Conservation (phyloP, 2,329 filamentous ascomycete genomes). For the Colletotrichum sp. region DNA sequence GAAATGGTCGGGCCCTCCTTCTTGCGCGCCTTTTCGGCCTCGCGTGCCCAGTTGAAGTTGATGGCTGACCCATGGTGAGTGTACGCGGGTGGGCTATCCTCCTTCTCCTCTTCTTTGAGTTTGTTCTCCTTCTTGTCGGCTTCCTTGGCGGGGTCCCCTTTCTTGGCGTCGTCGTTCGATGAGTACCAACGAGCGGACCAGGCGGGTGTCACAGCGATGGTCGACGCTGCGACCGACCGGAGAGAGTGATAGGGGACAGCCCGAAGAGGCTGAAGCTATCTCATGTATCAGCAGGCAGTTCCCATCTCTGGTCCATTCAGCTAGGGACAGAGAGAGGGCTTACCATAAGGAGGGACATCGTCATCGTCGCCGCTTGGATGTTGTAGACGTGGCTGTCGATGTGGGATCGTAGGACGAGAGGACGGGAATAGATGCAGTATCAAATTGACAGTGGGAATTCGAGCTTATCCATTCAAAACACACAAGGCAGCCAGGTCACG, state of each 20-base stretch:
- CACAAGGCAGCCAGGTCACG: neutral
- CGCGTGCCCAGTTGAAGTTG: conserved; percentile 21
- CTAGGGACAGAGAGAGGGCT: neutral
- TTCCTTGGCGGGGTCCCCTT: neutral
- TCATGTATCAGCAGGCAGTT: neutral
- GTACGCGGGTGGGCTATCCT: neutral
- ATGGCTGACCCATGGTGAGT: conserved; percentile 19
- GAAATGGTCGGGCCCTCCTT: conserved; percentile 13
- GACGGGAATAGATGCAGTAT: neutral
- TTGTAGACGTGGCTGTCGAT: neutral
- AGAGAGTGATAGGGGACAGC: neutral
- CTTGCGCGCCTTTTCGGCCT: neutral
- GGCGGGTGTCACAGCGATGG: neutral
- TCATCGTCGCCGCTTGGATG: neutral
- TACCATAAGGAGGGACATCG: conserved; percentile 5
- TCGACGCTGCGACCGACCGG: neutral
- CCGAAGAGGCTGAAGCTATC: neutral
- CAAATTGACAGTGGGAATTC: neutral
- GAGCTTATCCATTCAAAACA: neutral
- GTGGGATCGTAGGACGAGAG: neutral
- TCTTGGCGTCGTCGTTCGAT: neutral
- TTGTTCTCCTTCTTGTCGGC: conserved; percentile 1
- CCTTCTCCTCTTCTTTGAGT: neutral
- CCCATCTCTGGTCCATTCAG: neutral
- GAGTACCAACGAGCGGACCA: neutral